These are phyloP conservation scores for Amniculicola lignicola DNA, from an alignment of 495 filamentous ascomycete species.

Conservation along the genomic window DNA sequence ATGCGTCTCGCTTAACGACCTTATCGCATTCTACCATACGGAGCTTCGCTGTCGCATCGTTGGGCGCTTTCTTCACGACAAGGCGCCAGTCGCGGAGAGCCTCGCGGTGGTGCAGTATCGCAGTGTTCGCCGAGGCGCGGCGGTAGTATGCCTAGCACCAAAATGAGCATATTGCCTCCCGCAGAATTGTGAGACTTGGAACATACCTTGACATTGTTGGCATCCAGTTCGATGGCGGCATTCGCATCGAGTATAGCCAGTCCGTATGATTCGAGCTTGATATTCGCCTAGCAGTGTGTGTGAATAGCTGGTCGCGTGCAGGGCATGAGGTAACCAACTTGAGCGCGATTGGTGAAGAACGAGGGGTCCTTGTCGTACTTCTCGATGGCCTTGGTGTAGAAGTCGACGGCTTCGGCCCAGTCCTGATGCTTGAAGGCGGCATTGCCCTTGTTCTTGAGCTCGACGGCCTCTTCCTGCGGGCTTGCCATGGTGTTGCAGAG, in stretches of 20 bases:
- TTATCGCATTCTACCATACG: conserved; percentile 91
- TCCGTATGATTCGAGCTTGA: conserved; percentile 93
- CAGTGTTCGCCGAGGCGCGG: conserved; percentile 83
- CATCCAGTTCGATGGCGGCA: conserved; percentile 88
- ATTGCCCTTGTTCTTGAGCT: conserved; percentile 91
- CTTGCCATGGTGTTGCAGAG: conserved; percentile 48
- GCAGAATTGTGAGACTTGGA: background rate
- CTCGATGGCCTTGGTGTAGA: conserved; percentile 88
- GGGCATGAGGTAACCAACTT: conserved; percentile 55
- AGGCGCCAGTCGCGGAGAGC: conserved; percentile 90
- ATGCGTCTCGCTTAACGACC: conserved; percentile 82
- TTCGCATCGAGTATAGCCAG: conserved; percentile 89
- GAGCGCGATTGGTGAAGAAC: conserved; percentile 90
- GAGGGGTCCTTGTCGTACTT: conserved; percentile 78
- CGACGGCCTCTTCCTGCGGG: conserved; percentile 63
- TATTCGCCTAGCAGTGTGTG: conserved; percentile 63
- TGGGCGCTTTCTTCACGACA: conserved; percentile 79
- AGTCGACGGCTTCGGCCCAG: conserved; percentile 79
- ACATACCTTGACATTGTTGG: conserved; percentile 76
- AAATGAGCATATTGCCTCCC: conserved; percentile 1
- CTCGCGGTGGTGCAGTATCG: conserved; percentile 80
- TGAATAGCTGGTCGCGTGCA: conserved; percentile 14
- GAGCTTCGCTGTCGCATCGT: conserved; percentile 83
- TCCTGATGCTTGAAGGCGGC: conserved; percentile 84
- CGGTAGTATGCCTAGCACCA: conserved; percentile 81